A percentile compares a stretch with the other conserved stretches of the same genome.
Evolutionary conservation across 2,329 filamentous ascomycete genomes (phyloP).

Genomic region (Pseudogymnoascus sp.): DNA sequence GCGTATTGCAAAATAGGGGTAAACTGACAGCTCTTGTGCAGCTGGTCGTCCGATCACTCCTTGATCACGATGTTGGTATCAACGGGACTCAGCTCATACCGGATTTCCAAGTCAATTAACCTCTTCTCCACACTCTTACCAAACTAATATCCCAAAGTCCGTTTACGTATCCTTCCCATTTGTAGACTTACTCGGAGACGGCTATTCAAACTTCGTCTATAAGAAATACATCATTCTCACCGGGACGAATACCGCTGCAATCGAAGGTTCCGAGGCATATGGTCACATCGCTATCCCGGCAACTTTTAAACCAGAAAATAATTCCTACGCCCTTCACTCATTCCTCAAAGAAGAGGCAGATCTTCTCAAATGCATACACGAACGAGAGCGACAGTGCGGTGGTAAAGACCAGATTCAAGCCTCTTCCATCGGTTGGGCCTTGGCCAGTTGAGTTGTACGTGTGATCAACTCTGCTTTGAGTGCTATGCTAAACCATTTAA

Average conservation of each 20-base stretch:
- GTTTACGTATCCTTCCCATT: constrained; percentile 49
- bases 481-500: constrained; percentile 31
- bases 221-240: constrained; percentile 41
- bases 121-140: constrained; percentile 13
- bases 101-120: constrained; percentile 13
- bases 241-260: constrained; percentile 31
- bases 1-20: not conserved
- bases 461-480: constrained; percentile 31
- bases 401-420: constrained; percentile 20
- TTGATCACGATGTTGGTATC: constrained; percentile 20
- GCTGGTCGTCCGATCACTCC: constrained; percentile 17
- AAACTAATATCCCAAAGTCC: constrained; percentile 33
- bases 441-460: not conserved
- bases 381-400: constrained; percentile 13
- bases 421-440: constrained; percentile 10
- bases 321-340: not conserved
- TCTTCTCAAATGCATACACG: constrained; percentile 30
- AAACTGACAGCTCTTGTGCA: not conserved
- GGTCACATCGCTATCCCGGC: constrained; percentile 27
- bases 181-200: constrained; percentile 44
- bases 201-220: constrained; percentile 45
- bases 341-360: not conserved
- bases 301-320: constrained; percentile 20
- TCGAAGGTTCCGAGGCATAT: constrained; percentile 40
- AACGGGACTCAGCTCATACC: constrained; percentile 11